Evolutionary conservation across 1,284 basidiomycete genomes (phyloP), one percentile per base, ranked within the genome.

Genomic region (Sanghuangporus weigelae): DNA sequence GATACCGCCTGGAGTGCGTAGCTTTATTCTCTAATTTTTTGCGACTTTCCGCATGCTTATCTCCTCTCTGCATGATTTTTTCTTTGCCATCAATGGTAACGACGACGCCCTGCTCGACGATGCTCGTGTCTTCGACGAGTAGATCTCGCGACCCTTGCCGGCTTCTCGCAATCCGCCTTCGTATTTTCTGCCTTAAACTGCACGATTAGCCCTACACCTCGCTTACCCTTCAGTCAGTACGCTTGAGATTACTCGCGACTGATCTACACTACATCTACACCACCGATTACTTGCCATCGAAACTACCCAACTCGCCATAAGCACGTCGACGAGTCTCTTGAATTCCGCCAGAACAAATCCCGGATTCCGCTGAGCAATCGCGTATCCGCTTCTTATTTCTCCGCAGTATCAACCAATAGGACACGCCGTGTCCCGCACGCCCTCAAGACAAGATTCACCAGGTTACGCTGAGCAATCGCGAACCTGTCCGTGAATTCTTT

Each of bases 101-200:
- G 53, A 46, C 54, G 59, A 61, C 48, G 16, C 1, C 48, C 23
- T 10, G 23, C n/a, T 16, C n/a, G 58, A 46, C 48, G 16, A 36
- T 12, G 7, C n/a, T 44, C 23, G 35, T 31, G 57, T 14, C 44
- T 31, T 35, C 55, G 42, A 63, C 50, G 66, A 65, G 44, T 75
- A 93, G 89, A 83, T 86, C 91, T 95, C 93, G 92, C 92, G 93
- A 94, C 93, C 92, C 93, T 93, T 89, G 86, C 83, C 89, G 89
- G 89, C 87, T 81, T 83, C 88, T 82, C 75, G 76, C 76, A 71
- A 70, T 73, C 81, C 82, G 79, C 74, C 21, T 19, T 75, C 71
- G 71, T 68, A 59, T 72, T 72, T 50, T 53, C 54, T 49, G 56
- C 63, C 8, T 53, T 49, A 60, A 36, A 57, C 59, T n/a, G 60